phyloP scores from a whole-genome alignment of 768 basidiomycete species.

The Mrakia blollopis region DNA sequence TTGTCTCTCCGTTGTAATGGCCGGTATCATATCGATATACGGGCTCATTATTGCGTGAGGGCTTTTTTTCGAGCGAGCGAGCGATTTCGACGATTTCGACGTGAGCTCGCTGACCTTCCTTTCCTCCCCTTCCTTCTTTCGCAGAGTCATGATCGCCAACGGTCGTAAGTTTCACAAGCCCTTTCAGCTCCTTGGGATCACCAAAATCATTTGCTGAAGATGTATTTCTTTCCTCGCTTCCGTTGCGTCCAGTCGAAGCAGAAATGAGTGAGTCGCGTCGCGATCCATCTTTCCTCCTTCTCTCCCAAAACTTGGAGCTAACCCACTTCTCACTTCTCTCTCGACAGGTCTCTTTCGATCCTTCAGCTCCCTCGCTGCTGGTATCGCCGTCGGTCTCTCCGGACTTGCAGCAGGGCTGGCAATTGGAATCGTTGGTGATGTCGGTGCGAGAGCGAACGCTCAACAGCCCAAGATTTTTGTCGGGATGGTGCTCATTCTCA shows the following conservation, averaged over 20 bases:
- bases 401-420: neutral
- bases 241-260: neutral
- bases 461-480: neutral
- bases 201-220: neutral
- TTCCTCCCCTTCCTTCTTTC: neutral
- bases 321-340: neutral
- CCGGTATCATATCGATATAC: neutral
- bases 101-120: neutral
- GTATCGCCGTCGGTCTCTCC: neutral
- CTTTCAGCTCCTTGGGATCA: neutral
- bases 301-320: neutral
- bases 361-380: constrained; percentile 3
- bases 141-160: constrained; percentile 4
- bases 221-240: neutral
- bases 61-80: neutral
- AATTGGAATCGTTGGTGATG: neutral
- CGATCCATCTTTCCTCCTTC: neutral
- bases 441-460: neutral
- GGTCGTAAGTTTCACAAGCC: neutral
- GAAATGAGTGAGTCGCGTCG: neutral
- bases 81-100: neutral
- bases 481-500: neutral
- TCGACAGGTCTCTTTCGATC: constrained; percentile 5
- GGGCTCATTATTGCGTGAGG: neutral
- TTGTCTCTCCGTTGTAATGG: neutral